Evolutionary conservation across 1,284 basidiomycete genomes (phyloP).

Genomic region (Golubevia sp.): DNA sequence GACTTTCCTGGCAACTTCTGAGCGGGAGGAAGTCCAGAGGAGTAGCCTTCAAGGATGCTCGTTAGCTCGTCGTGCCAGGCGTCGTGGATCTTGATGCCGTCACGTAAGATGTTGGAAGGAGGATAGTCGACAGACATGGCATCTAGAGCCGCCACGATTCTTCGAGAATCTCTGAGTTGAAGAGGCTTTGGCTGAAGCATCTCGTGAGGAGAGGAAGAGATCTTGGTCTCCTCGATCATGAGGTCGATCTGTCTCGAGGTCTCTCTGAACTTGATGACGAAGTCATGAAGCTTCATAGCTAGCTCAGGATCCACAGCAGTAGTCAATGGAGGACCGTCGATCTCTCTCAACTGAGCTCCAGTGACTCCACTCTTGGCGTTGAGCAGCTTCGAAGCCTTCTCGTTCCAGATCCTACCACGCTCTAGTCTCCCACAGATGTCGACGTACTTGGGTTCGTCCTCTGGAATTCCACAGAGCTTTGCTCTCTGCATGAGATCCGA

Average conservation of each 20-base stretch:
- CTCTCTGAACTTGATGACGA: neutral
- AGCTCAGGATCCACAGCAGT: constrained; percentile 72
- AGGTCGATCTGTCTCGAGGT: constrained; percentile 64
- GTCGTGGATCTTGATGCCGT: constrained; percentile 32
- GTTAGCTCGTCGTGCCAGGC: constrained; percentile 19
- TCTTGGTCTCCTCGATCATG: constrained; percentile 74
- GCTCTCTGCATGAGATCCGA: constrained; percentile 75
- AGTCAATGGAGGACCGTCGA: constrained; percentile 66
- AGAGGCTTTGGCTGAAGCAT: constrained; percentile 1
- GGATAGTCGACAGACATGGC: neutral
- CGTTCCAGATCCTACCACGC: constrained; percentile 74
- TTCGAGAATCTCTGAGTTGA: neutral
- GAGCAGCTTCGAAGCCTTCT: constrained; percentile 70
- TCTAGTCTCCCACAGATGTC: constrained; percentile 68
- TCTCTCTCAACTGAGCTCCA: constrained; percentile 73
- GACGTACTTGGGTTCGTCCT: constrained; percentile 70
- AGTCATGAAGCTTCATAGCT: constrained; percentile 67
- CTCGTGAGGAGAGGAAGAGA: constrained; percentile 64
- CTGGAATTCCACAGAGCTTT: constrained; percentile 70
- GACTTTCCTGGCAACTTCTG: neutral
- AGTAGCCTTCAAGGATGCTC: constrained; percentile 17
- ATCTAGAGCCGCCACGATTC: neutral
- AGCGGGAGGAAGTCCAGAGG: neutral
- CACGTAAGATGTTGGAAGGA: constrained; percentile 17
- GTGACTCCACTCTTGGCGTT: constrained; percentile 69